phyloP scores from a whole-genome alignment of 2,329 filamentous ascomycete species.

The Colletotrichum graminicola region DNA sequence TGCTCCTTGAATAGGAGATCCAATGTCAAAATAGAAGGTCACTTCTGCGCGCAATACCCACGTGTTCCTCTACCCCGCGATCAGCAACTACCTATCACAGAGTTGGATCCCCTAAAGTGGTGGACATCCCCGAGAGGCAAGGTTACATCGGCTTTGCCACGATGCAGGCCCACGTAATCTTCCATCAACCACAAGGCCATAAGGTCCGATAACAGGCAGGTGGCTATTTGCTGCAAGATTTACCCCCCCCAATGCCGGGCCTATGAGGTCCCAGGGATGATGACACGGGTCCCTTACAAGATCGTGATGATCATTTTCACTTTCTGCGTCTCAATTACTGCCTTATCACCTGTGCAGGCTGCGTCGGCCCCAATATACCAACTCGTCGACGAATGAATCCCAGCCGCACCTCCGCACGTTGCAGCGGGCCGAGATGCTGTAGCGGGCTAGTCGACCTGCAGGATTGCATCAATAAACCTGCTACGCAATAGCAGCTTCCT shows the following conservation, averaged over 20 bases:
- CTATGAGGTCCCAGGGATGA: conserved; percentile 20
- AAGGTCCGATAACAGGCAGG: conserved; percentile 13
- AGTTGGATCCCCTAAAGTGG: conserved; percentile 23
- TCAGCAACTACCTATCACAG: conserved; percentile 8
- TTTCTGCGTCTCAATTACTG: conserved; percentile 7
- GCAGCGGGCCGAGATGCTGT: conserved; percentile 34
- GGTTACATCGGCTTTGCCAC: conserved; percentile 12
- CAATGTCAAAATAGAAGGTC: conserved; percentile 32
- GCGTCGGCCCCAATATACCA: not conserved
- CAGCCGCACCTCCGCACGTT: conserved; percentile 5
- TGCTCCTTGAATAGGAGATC: not conserved
- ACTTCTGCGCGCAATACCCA: conserved; percentile 18
- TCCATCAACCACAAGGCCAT: conserved; percentile 25
- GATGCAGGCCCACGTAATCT: not conserved
- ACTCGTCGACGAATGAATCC: not conserved
- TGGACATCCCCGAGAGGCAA: conserved; percentile 16
- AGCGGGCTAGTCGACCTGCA: conserved; percentile 31
- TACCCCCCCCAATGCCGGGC: conserved; percentile 26
- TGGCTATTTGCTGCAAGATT: conserved; percentile 6
- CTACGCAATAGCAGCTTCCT: conserved; percentile 20
- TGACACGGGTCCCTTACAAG: conserved; percentile 16
- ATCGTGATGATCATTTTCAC: conserved; percentile 14
- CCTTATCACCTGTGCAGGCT: conserved; percentile 19
- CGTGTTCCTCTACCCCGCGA: conserved; percentile 37
- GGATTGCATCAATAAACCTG: conserved; percentile 17